A percentile compares a stretch with the other conserved stretches of the same genome.
Conservation (phyloP, 257 asterid species). For the Ligustrum vulgare region DNA sequence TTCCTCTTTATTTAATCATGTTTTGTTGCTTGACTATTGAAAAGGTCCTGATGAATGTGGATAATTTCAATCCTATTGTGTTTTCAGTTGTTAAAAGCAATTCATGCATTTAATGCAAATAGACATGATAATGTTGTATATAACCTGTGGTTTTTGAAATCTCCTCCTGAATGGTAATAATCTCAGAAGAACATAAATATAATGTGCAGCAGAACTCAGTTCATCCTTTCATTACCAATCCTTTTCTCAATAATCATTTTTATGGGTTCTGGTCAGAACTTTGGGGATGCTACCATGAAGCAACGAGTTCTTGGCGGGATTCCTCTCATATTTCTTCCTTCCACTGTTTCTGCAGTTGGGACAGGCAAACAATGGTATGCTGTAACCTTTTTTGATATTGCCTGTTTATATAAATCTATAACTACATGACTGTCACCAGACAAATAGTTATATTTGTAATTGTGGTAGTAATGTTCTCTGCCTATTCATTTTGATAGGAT, state of each 20-base stretch:
- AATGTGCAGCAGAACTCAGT: conserved; percentile 25
- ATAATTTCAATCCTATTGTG: background rate
- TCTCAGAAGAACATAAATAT: background rate
- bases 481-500: background rate
- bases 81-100: background rate
- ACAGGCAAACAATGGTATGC: conserved; percentile 56
- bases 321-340: conserved; percentile 40
- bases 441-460: background rate
- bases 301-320: conserved; percentile 50
- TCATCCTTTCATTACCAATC: conserved; percentile 27
- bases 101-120: background rate
- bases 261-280: conserved; percentile 36
- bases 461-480: background rate
- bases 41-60: background rate
- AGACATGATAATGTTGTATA: background rate
- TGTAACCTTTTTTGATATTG: background rate
- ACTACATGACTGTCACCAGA: background rate
- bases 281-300: conserved; percentile 35
- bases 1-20: background rate
- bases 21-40: background rate
- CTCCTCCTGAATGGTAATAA: background rate
- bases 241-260: conserved; percentile 37
- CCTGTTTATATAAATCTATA: background rate
- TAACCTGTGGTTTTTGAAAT: conserved; percentile 2
- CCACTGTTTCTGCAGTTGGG: conserved; percentile 38